phyloP scores from a whole-genome alignment of 2,329 filamentous ascomycete genomes.

The Rutstroemia sp. region DNA sequence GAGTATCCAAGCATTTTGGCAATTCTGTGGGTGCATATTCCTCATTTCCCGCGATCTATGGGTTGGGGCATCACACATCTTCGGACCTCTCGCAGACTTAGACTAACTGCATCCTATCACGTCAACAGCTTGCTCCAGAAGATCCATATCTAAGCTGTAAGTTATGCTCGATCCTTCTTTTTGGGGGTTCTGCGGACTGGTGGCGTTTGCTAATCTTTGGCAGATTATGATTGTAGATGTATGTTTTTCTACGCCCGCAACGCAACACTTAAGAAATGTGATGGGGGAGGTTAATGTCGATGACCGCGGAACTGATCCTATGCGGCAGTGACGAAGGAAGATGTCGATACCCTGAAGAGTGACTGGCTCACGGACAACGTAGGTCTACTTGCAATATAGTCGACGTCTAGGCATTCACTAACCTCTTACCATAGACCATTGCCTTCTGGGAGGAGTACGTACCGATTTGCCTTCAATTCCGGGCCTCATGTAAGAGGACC shows the following conservation, averaged over 20 bases:
- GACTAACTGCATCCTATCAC: neutral
- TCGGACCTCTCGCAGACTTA: neutral
- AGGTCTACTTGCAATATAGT: slow-evolving; percentile 18
- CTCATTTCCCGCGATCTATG: too few relatives aligned
- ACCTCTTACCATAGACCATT: slow-evolving; percentile 59
- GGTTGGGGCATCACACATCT: too few relatives aligned
- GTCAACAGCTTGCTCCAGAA: slow-evolving; percentile 46
- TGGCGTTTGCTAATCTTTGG: slow-evolving; percentile 8
- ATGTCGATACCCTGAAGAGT: slow-evolving; percentile 78
- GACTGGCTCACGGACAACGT: slow-evolving; percentile 98
- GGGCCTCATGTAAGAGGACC: slow-evolving; percentile 17
- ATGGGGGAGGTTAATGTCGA: neutral
- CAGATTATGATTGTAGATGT: slow-evolving; percentile 62
- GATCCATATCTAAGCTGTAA: slow-evolving; percentile 65
- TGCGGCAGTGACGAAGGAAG: slow-evolving; percentile 70
- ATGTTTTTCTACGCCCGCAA: slow-evolving; percentile 22
- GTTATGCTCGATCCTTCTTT: slow-evolving; percentile 24
- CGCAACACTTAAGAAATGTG: neutral
- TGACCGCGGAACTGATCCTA: slow-evolving; percentile 11
- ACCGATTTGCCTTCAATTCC: neutral
- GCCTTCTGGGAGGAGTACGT: slow-evolving; percentile 92
- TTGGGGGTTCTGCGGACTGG: neutral
- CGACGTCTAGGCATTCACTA: slow-evolving; percentile 5
- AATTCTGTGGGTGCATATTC: slow-evolving; percentile 34
- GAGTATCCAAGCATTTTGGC: slow-evolving; percentile 43